Evolutionary conservation across 192 early-diverging fungal genomes (phyloP).

Genomic region (Entophlyctis luteolus): DNA sequence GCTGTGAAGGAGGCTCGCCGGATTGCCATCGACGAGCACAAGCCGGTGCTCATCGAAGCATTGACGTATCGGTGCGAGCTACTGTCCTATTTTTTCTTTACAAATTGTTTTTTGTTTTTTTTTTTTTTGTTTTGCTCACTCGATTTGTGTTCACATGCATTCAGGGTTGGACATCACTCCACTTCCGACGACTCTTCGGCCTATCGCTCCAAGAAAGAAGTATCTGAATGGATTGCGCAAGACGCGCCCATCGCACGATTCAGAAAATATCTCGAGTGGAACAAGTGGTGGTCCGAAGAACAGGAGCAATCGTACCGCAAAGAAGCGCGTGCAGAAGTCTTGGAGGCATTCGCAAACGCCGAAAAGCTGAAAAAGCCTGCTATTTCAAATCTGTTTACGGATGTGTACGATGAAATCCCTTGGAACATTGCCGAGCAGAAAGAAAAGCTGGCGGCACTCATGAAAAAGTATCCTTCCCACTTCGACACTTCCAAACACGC

Average conservation of each 20-base stretch:
- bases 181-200: slow-evolving; percentile 97
- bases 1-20: slow-evolving; percentile 79
- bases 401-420: slow-evolving; percentile 87
- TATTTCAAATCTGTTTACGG: slow-evolving; percentile 78
- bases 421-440: slow-evolving; percentile 74
- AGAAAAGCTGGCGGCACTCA: slow-evolving; percentile 70
- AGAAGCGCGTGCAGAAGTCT: slow-evolving; percentile 63
- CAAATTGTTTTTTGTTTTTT: not conserved
- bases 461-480: slow-evolving; percentile 51
- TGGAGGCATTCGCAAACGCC: slow-evolving; percentile 77
- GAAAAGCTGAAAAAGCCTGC: slow-evolving; percentile 88
- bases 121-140: not conserved
- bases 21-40: slow-evolving; percentile 74
- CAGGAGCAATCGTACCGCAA: slow-evolving; percentile 60
- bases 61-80: slow-evolving; percentile 85
- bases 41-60: slow-evolving; percentile 92
- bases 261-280: slow-evolving; percentile 80
- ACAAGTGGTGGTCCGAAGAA: slow-evolving; percentile 81
- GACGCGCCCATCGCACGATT: slow-evolving; percentile 89
- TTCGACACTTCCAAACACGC: slow-evolving; percentile 14
- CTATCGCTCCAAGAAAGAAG: slow-evolving; percentile 89
- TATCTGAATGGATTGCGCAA: slow-evolving; percentile 78
- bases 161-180: slow-evolving; percentile 85
- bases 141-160: not conserved
- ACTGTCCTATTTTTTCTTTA: not conserved